A percentile compares a stretch with the other conserved stretches of the same genome.
These are phyloP conservation scores for Rhodotorula sp. DNA, from an alignment of 1,284 basidiomycete species.

Conservation along the genomic window DNA sequence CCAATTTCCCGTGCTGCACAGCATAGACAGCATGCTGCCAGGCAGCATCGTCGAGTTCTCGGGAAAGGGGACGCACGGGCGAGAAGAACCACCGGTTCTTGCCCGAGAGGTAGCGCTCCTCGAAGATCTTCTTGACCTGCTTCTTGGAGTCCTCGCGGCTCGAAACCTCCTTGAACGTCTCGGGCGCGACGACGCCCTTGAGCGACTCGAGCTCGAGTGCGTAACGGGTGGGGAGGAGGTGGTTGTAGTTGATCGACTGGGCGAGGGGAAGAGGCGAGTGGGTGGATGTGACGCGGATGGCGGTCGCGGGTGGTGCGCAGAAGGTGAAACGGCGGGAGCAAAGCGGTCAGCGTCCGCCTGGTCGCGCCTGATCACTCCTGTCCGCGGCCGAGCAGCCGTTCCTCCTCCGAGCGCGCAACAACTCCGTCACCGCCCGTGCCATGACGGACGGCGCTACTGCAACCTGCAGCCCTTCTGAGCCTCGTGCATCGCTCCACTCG, in stretches of 20 bases:
- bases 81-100: constrained; percentile 67
- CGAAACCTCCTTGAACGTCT: constrained; percentile 92
- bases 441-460: too few relatives aligned
- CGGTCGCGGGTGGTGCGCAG: not conserved
- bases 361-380: too few relatives aligned
- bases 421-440: not conserved
- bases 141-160: constrained; percentile 93
- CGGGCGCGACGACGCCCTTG: constrained; percentile 76
- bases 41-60: too few relatives aligned
- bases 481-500: too few relatives aligned
- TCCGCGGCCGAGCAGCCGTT: constrained; percentile 2
- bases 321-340: not conserved
- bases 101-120: constrained; percentile 85
- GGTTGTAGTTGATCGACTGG: constrained; percentile 90
- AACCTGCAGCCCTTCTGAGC: too few relatives aligned
- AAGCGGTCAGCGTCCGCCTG: not conserved
- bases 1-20: accelerated
- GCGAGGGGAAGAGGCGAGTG: not conserved
- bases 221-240: constrained; percentile 97
- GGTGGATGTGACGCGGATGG: not conserved
- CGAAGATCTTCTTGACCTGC: constrained; percentile 89
- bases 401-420: not conserved
- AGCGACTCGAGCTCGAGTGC: constrained; percentile 88
- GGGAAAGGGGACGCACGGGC: not conserved
- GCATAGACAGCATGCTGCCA: too few relatives aligned